A percentile compares a stretch with the other conserved stretches of the same genome.
These are phyloP conservation scores for Pilobolus umbonatus DNA, from an alignment of 192 early-diverging fungal genomes.

Conservation along the genomic window DNA sequence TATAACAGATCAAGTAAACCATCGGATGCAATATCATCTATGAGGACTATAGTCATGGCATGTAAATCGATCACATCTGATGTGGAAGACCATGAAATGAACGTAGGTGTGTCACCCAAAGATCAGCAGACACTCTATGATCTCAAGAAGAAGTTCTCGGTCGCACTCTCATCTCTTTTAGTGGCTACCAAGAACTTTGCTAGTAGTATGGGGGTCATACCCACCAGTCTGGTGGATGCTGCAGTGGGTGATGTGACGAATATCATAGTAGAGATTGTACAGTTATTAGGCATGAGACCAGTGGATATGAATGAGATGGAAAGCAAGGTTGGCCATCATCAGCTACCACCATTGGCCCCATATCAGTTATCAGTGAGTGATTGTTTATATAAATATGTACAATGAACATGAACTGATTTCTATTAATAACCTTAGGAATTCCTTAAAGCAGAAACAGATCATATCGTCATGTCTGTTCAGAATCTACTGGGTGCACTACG, in stretches of 20 bases:
- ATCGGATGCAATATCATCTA: constrained; percentile 71
- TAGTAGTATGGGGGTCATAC: constrained; percentile 57
- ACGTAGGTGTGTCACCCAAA: constrained; percentile 42
- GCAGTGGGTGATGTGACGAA: constrained; percentile 77
- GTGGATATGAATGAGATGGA: too few species aligned
- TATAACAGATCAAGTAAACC: constrained; percentile 57
- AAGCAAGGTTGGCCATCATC: neutral
- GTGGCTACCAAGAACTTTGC: constrained; percentile 74
- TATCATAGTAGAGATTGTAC: constrained; percentile 76
- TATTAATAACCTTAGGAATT: constrained; percentile 44
- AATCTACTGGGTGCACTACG: constrained; percentile 58
- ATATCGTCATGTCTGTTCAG: constrained; percentile 74
- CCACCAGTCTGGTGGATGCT: constrained; percentile 72
- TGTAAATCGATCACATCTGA: constrained; percentile 85
- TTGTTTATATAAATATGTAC: neutral
- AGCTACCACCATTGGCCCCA: neutral
- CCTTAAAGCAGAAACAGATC: constrained; percentile 65
- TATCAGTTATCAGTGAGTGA: constrained; percentile 1
- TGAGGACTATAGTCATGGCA: constrained; percentile 76
- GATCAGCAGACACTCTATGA: constrained; percentile 46
- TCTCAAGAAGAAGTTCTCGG: constrained; percentile 60
- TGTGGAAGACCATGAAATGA: constrained; percentile 61
- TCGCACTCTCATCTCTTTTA: constrained; percentile 63
- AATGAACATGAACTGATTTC: constrained; percentile 34
- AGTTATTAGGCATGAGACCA: constrained; percentile 33